Evolutionary conservation across 139 green algal species (phyloP).

Genomic region (Chlamydomonas incerta): DNA sequence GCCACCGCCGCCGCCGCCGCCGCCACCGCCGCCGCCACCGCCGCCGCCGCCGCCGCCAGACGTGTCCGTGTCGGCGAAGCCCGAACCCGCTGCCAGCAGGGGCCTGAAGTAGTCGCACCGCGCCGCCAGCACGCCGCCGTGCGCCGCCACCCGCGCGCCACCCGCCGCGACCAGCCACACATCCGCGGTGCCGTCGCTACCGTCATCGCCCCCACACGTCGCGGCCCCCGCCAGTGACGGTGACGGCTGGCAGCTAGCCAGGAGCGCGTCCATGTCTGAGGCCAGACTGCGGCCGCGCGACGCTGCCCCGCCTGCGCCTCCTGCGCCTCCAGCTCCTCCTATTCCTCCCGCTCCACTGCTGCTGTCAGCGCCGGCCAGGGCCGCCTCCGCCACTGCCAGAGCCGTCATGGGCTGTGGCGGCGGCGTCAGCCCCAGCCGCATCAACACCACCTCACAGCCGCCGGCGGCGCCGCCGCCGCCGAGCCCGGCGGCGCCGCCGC

Average conservation of each 20-base stretch:
- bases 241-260: neutral
- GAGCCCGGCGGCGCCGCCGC: no score
- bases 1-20: neutral
- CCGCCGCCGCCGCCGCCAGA: neutral
- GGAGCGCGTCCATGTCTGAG: neutral
- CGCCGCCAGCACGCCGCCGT: neutral
- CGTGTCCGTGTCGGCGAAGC: no score
- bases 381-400: no score
- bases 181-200: neutral
- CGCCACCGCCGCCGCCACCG: neutral
- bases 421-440: no score
- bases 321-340: no score
- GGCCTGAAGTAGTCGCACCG: neutral
- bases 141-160: neutral
- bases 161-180: neutral
- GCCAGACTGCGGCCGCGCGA: neutral
- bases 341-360: no score
- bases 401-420: no score
- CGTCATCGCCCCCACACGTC: no score
- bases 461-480: no score
- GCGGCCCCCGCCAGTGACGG: no score
- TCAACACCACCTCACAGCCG: no score
- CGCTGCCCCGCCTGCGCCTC: neutral
- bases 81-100: neutral
- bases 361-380: no score